phyloP scores from a whole-genome alignment of 176 grass and related monocot species.

The Zea luxurians region DNA sequence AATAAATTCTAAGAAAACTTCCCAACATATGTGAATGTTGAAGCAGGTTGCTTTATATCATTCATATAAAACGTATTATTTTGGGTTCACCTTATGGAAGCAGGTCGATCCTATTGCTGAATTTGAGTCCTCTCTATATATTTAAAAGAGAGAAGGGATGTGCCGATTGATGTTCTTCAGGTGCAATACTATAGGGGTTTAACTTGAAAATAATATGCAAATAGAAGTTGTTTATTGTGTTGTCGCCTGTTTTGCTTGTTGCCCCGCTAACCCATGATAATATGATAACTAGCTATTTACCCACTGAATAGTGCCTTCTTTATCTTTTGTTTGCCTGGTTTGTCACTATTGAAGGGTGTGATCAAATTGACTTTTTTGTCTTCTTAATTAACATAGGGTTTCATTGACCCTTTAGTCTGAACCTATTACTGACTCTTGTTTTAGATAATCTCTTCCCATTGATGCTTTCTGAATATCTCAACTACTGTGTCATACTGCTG shows the following conservation, averaged over 20 bases:
- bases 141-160: neutral
- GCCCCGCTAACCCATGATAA: neutral
- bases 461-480: neutral
- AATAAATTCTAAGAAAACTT: no score
- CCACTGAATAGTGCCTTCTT: neutral
- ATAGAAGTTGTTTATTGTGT: neutral
- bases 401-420: neutral
- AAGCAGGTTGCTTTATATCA: neutral
- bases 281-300: neutral
- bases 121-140: neutral
- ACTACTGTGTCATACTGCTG: no score
- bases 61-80: neutral
- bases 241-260: neutral
- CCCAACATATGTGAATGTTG: neutral
- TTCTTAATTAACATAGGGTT: neutral
- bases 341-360: neutral
- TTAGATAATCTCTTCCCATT: neutral
- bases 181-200: neutral
- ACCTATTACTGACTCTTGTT: neutral
- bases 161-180: neutral
- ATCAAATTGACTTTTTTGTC: neutral
- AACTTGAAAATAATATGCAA: neutral
- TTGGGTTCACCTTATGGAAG: neutral
- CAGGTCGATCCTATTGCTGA: neutral
- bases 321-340: conserved; percentile 11